Evolutionary conservation across 768 basidiomycete species (phyloP).

Genomic region (Boletus subparvulus): DNA sequence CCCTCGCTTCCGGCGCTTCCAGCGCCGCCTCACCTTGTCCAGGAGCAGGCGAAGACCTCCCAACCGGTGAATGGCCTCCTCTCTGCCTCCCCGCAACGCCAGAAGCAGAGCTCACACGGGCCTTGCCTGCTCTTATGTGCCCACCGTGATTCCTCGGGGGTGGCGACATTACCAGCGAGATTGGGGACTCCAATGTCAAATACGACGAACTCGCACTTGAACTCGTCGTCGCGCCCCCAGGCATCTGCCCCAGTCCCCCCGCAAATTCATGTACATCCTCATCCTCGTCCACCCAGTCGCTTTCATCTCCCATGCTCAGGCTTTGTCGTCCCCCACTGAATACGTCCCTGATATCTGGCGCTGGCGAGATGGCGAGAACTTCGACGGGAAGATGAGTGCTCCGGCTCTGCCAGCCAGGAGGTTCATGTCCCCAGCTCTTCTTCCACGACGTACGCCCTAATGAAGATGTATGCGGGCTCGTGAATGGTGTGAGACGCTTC

Average conservation of each 20-base stretch:
- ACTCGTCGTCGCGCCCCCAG: constrained; percentile 28
- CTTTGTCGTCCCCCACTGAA: constrained; percentile 64
- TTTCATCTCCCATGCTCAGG: constrained; percentile 66
- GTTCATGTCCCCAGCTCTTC: constrained; percentile 85
- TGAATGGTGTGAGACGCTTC: constrained; percentile 74
- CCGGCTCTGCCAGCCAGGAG: constrained; percentile 79
- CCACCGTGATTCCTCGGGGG: constrained; percentile 49
- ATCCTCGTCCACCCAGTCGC: constrained; percentile 88
- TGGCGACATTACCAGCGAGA: constrained; percentile 46
- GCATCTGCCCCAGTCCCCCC: constrained; percentile 72
- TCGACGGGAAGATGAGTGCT: constrained; percentile 69
- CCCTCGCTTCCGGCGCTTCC: constrained; percentile 50
- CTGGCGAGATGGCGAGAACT: constrained; percentile 68
- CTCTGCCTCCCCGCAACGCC: constrained; percentile 40
- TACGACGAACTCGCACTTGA: constrained; percentile 26
- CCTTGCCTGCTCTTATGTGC: constrained; percentile 37
- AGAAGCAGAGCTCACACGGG: constrained; percentile 23
- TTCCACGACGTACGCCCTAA: constrained; percentile 80
- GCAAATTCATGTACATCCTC: constrained; percentile 71
- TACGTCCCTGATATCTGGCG: constrained; percentile 64
- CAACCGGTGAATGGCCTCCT: constrained; percentile 58
- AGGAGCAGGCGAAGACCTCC: constrained; percentile 60
- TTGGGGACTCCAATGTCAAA: constrained; percentile 35
- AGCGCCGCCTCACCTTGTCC: constrained; percentile 42
- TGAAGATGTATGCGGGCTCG: constrained; percentile 50